Evolutionary conservation across 2,329 filamentous ascomycete genomes (phyloP).

Genomic region (Aureobasidium namibiae): DNA sequence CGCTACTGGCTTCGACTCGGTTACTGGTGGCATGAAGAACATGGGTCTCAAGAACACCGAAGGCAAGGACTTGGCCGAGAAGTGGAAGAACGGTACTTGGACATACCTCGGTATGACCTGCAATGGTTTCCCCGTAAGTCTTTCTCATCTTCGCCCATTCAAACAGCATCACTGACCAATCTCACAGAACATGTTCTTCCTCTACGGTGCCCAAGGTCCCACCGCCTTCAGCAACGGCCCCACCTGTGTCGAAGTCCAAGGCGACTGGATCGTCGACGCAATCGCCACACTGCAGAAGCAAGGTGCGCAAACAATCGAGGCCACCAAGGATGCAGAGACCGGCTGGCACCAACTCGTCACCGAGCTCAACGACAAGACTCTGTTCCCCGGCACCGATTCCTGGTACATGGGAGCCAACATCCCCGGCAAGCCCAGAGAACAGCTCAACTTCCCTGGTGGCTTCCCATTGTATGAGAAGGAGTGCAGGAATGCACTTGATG

Average conservation of each 20-base stretch:
- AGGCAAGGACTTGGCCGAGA: conserved; percentile 30
- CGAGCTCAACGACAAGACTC: conserved; percentile 32
- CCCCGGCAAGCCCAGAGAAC: conserved; percentile 38
- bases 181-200: conserved; percentile 22
- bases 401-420: conserved; percentile 41
- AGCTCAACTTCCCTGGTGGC: conserved; percentile 37
- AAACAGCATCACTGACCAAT: neutral
- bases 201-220: conserved; percentile 39
- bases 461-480: conserved; percentile 33
- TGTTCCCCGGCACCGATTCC: conserved; percentile 33
- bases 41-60: conserved; percentile 28
- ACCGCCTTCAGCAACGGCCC: conserved; percentile 41
- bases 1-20: conserved; percentile 40
- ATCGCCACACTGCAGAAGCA: conserved; percentile 32
- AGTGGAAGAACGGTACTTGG: conserved; percentile 37
- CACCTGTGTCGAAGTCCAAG: conserved; percentile 37
- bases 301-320: conserved; percentile 32
- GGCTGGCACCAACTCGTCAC: conserved; percentile 33
- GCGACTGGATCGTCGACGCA: conserved; percentile 37
- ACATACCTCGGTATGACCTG: conserved; percentile 37
- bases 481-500: conserved; percentile 30
- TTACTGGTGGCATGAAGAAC: conserved; percentile 39
- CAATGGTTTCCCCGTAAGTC: conserved; percentile 27
- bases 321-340: conserved; percentile 34
- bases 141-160: neutral